Evolutionary conservation across 805 yeast species (phyloP).

Genomic region (Ogataea paraovalis): DNA sequence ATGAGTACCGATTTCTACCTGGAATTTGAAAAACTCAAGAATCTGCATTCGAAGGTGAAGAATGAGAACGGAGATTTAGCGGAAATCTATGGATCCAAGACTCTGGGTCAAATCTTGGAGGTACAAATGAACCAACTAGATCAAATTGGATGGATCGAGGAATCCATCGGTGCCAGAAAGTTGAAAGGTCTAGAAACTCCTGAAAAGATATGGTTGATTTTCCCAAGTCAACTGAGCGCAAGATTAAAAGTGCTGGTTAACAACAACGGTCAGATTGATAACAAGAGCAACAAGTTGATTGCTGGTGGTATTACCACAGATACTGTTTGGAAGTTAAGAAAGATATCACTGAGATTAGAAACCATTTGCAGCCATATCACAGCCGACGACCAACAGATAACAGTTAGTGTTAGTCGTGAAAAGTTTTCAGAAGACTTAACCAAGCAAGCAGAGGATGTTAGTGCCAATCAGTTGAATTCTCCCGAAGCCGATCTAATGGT

Average conservation of each 20-base stretch:
- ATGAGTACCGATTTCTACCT: slow-evolving; percentile 76
- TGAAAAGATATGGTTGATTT: slow-evolving; percentile 75
- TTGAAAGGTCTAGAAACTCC: slow-evolving; percentile 94
- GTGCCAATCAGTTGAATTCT: slow-evolving; percentile 11
- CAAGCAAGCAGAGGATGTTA: slow-evolving; percentile 15
- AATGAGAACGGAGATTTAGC: slow-evolving; percentile 29
- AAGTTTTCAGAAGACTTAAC: slow-evolving; percentile 15
- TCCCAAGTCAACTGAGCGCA: slow-evolving; percentile 60
- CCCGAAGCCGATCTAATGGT: slow-evolving; percentile 44
- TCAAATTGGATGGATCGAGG: slow-evolving; percentile 63
- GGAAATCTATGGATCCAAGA: slow-evolving; percentile 40
- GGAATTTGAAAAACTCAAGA: slow-evolving; percentile 60
- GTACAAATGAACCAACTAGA: slow-evolving; percentile 61
- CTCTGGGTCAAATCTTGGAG: slow-evolving; percentile 42
- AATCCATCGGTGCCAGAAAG: slow-evolving; percentile 78
- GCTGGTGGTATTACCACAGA: slow-evolving; percentile 30
- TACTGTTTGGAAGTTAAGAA: slow-evolving; percentile 40
- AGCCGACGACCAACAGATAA: slow-evolving; percentile 17
- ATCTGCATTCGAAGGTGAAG: slow-evolving; percentile 40
- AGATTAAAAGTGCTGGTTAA: slow-evolving; percentile 45
- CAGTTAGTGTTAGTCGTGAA: not conserved
- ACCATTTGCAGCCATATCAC: slow-evolving; percentile 47
- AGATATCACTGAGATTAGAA: slow-evolving; percentile 55
- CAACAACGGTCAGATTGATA: slow-evolving; percentile 32
- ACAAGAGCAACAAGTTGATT: slow-evolving; percentile 21